A percentile compares a stretch with the other conserved stretches of the same genome.
Evolutionary conservation across 257 asterid genomes (phyloP).

Genomic region (Craterostigma plantagineum): DNA sequence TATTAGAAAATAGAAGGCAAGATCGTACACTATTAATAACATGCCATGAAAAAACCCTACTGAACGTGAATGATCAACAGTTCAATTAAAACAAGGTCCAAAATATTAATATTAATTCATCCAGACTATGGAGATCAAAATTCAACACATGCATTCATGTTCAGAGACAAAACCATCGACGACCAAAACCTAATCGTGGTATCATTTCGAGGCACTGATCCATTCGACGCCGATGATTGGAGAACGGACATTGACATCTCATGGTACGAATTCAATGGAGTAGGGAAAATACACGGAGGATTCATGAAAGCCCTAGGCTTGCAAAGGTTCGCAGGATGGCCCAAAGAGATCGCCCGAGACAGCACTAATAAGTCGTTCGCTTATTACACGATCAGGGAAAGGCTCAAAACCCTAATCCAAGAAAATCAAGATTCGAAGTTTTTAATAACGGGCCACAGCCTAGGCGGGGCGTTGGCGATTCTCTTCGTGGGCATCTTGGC

Average conservation of each 20-base stretch:
- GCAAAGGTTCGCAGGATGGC: slow-evolving; percentile 31
- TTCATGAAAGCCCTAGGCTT: slow-evolving; percentile 88
- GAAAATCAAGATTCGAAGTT: slow-evolving; percentile 57
- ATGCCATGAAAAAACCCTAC: no score
- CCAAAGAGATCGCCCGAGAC: slow-evolving; percentile 9
- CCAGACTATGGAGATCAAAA: slow-evolving; percentile 56
- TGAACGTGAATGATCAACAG: no score
- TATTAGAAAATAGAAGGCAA: no score
- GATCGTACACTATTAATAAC: no score
- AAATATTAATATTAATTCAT: slow-evolving; percentile 4
- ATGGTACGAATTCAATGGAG: slow-evolving; percentile 71
- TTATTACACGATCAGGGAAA: slow-evolving; percentile 39
- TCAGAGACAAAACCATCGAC: slow-evolving; percentile 51
- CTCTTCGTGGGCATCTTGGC: slow-evolving; percentile 54
- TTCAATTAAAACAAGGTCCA: no score
- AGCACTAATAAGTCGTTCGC: slow-evolving; percentile 30
- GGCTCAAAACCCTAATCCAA: slow-evolving; percentile 33
- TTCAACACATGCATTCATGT: slow-evolving; percentile 77
- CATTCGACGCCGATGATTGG: slow-evolving; percentile 98
- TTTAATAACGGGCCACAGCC: slow-evolving; percentile 80
- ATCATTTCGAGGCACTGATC: slow-evolving; percentile 90
- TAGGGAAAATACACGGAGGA: slow-evolving; percentile 90
- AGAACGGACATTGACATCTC: slow-evolving; percentile 83
- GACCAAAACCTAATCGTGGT: slow-evolving; percentile 35
- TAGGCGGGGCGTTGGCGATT: slow-evolving; percentile 90